Evolutionary conservation across 768 basidiomycete species (phyloP).

Genomic region (Piloderma croceum): DNA sequence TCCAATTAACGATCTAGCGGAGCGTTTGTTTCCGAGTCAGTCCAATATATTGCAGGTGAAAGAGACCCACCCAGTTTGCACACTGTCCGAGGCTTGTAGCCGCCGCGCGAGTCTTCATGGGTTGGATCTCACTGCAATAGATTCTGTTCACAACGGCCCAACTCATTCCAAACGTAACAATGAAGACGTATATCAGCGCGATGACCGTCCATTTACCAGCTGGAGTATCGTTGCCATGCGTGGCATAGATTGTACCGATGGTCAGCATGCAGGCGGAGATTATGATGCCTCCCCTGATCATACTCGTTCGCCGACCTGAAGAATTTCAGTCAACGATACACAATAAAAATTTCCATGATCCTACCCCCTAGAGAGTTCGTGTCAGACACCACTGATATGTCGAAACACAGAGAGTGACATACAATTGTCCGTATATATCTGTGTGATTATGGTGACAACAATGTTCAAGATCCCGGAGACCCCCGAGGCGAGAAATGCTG

Average conservation of each 20-base stretch:
- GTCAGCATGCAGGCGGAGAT: conserved; percentile 34
- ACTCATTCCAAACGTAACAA: conserved; percentile 36
- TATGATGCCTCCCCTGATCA: conserved; percentile 38
- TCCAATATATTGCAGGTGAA: conserved; percentile 21
- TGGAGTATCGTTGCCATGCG: conserved; percentile 21
- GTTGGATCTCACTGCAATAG: conserved; percentile 43
- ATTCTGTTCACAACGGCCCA: conserved; percentile 42
- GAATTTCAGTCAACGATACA: too few relatives aligned
- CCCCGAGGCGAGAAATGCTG: conserved; percentile 46
- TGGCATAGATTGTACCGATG: conserved; percentile 42
- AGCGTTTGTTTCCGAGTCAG: not conserved
- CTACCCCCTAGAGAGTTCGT: too few relatives aligned
- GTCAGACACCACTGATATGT: too few relatives aligned
- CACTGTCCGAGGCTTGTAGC: conserved; percentile 37
- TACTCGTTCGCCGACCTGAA: conserved; percentile 30
- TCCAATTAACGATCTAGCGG: conserved; percentile 33
- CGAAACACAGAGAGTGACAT: conserved; percentile 2
- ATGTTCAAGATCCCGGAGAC: conserved; percentile 43
- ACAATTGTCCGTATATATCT: conserved; percentile 37
- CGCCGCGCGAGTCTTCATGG: conserved; percentile 38
- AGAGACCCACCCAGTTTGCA: conserved; percentile 35
- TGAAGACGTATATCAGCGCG: conserved; percentile 42
- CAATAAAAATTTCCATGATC: conserved; percentile 24
- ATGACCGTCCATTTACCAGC: conserved; percentile 38
- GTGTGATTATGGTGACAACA: conserved; percentile 32